phyloP scores from a whole-genome alignment of 192 early-diverging fungal species.

The Spinellus fusiger region DNA sequence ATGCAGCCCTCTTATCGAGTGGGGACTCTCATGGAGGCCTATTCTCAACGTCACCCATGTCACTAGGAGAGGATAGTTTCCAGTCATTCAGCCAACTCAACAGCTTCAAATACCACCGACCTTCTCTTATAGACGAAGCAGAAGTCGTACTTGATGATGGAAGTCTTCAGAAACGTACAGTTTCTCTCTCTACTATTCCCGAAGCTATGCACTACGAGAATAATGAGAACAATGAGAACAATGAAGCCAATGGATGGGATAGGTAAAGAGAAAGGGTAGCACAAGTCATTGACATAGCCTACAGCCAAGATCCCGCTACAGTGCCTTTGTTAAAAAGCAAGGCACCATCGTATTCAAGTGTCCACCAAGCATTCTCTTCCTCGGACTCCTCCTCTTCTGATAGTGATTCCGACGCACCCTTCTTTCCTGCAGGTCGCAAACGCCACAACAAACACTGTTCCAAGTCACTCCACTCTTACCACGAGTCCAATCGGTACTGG shows the following conservation, averaged over 20 bases:
- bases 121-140: constrained; percentile 2
- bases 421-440: constrained; percentile 6
- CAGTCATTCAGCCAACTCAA: background rate
- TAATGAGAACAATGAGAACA: background rate
- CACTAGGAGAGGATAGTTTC: background rate
- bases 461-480: background rate
- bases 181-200: constrained; percentile 30
- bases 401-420: constrained; percentile 13
- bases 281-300: too few relatives aligned
- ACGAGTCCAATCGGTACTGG: background rate
- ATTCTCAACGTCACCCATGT: background rate
- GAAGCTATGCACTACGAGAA: background rate
- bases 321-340: too few relatives aligned
- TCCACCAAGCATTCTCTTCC: constrained; percentile 13
- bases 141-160: constrained; percentile 35
- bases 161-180: constrained; percentile 19
- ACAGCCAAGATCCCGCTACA: too few relatives aligned
- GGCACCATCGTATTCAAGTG: too few relatives aligned
- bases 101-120: background rate
- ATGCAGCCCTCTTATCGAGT: background rate
- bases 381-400: constrained; percentile 3
- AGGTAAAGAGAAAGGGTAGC: too few relatives aligned
- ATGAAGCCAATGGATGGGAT: too few relatives aligned
- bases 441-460: background rate
- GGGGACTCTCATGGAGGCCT: background rate